A percentile compares a stretch with the other conserved stretches of the same genome.
Conservation (phyloP, 768 basidiomycete genomes). For the Tylopilus vinaceipallidus region DNA sequence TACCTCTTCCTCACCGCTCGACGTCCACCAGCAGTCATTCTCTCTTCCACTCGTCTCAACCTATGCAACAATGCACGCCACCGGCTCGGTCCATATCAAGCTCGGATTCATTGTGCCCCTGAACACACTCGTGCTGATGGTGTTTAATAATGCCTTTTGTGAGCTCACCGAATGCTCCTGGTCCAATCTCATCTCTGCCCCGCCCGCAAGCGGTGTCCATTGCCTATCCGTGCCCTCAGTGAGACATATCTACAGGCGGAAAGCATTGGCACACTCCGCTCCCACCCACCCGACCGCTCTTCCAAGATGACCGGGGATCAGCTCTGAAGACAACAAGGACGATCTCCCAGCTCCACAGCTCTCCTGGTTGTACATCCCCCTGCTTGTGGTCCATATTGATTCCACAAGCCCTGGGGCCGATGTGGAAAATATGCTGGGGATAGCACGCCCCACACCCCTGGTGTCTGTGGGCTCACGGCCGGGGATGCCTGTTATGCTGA, state of each 20-base stretch:
- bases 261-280: constrained; percentile 82
- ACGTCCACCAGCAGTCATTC: constrained; percentile 40
- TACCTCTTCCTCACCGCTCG: constrained; percentile 61
- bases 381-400: constrained; percentile 19
- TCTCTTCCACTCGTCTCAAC: constrained; percentile 47
- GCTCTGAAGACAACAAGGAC: constrained; percentile 41
- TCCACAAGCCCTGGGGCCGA: constrained; percentile 7
- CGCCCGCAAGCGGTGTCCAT: constrained; percentile 54
- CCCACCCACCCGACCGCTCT: constrained; percentile 50
- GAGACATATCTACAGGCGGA: too few relatives aligned
- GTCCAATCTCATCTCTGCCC: constrained; percentile 69
- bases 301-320: constrained; percentile 78
- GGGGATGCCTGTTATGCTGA: constrained; percentile 23
- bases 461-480: too few relatives aligned
- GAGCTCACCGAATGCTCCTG: constrained; percentile 64
- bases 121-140: constrained; percentile 41
- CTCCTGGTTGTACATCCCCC: constrained; percentile 22
- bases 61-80: constrained; percentile 42
- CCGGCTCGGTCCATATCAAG: constrained; percentile 58
- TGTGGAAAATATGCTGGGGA: constrained; percentile 20
- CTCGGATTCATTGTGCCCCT: constrained; percentile 54
- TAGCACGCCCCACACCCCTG: constrained; percentile 23
- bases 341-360: constrained; percentile 33
- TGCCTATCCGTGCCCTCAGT: background rate
- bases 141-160: constrained; percentile 58